Evolutionary conservation across 345 rosid species (phyloP).

Genomic region (Salix exigua): DNA sequence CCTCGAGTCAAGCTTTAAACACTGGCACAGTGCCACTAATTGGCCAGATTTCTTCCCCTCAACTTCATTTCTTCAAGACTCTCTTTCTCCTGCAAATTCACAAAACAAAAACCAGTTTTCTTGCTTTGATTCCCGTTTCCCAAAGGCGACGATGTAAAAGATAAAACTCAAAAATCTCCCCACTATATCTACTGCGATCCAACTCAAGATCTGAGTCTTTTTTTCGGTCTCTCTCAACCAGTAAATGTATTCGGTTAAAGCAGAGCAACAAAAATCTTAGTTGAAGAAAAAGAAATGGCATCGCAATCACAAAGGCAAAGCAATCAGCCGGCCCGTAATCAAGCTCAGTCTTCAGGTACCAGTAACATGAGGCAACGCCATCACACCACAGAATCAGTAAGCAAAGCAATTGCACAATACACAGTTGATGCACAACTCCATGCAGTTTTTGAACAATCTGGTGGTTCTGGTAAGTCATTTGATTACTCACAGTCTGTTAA

Average conservation of each 20-base stretch:
- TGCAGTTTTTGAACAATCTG: conserved; percentile 87
- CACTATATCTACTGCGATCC: not conserved
- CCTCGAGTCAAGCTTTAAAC: not conserved
- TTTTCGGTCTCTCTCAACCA: not conserved
- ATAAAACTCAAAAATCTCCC: not conserved
- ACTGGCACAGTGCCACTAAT: not conserved
- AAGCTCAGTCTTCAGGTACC: conserved; percentile 41
- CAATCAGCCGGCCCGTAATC: conserved; percentile 13
- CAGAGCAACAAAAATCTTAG: not conserved
- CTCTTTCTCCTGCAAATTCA: not conserved
- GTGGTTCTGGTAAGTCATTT: conserved; percentile 81
- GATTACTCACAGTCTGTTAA: conserved; percentile 73
- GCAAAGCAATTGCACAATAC: conserved; percentile 93
- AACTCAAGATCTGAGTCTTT: not conserved
- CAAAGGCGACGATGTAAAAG: not conserved
- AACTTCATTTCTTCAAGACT: not conserved
- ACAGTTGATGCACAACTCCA: conserved; percentile 89
- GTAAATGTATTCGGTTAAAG: not conserved
- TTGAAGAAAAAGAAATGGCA: conserved; percentile 23
- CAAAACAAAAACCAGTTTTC: not conserved
- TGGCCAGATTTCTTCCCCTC: not conserved
- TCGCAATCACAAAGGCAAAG: conserved; percentile 26
- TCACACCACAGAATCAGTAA: conserved; percentile 44
- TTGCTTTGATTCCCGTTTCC: not conserved
- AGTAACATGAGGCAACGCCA: conserved; percentile 40